Conservation (phyloP, 2,329 filamentous ascomycete species). For the Tricladium varicosporioides region DNA sequence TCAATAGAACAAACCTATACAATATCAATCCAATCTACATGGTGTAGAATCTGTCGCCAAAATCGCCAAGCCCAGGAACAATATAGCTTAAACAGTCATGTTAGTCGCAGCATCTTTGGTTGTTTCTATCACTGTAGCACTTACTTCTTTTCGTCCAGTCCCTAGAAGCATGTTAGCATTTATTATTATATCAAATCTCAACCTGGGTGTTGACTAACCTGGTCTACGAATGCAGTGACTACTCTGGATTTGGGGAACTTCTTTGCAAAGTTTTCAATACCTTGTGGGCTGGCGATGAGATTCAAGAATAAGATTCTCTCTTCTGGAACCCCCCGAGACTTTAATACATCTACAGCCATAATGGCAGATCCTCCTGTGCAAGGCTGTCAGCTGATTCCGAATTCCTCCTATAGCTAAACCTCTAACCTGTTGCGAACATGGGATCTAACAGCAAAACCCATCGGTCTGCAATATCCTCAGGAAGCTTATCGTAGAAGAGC, state of each 20-base stretch:
- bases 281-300: constrained; percentile 93
- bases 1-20: no score
- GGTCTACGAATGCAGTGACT: constrained; percentile 93
- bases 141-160: constrained; percentile 97
- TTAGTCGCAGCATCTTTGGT: neutral
- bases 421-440: constrained; percentile 95
- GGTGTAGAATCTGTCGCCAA: constrained; percentile 94
- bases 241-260: constrained; percentile 87
- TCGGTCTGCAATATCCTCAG: constrained; percentile 84
- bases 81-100: constrained; percentile 68
- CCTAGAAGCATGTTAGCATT: constrained; percentile 42
- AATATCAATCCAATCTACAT: constrained; percentile 49
- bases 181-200: no score
- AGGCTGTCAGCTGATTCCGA: constrained; percentile 3
- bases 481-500: constrained; percentile 96
- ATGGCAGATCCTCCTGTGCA: constrained; percentile 81
- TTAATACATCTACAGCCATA: constrained; percentile 94
- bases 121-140: constrained; percentile 34
- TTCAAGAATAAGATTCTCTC: constrained; percentile 96
- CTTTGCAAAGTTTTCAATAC: constrained; percentile 82
- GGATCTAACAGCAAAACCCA: constrained; percentile 95
- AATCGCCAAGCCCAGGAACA: constrained; percentile 88
- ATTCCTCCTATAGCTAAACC: neutral
- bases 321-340: constrained; percentile 86
- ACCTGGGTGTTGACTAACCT: constrained; percentile 43